A percentile compares a stretch with the other conserved stretches of the same genome.
phyloP scores from a whole-genome alignment of 2,329 filamentous ascomycete species.

The Sporothrix sp. region DNA sequence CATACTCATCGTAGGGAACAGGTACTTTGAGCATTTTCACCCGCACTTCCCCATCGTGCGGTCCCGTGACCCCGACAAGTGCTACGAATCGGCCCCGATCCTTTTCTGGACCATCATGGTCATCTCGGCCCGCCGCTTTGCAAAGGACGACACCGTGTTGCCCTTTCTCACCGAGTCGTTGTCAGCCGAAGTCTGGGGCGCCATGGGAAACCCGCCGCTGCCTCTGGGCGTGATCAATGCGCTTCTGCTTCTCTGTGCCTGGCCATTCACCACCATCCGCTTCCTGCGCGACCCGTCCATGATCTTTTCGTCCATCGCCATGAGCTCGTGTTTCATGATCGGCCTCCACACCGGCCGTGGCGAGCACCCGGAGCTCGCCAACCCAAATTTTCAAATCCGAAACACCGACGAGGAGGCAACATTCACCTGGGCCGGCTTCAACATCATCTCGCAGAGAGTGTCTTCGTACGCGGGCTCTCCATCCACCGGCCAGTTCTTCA shows the following conservation, averaged over 20 bases:
- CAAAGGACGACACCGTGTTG: constrained; percentile 33
- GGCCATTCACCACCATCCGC: constrained; percentile 42
- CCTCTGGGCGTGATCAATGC: constrained; percentile 41
- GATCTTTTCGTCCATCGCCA: constrained; percentile 36
- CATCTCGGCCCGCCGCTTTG: constrained; percentile 40
- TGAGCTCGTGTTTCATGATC: constrained; percentile 38
- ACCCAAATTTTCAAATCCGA: constrained; percentile 32
- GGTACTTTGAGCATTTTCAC: constrained; percentile 44
- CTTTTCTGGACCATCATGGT: constrained; percentile 48
- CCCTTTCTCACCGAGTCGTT: constrained; percentile 38
- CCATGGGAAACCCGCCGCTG: constrained; percentile 34
- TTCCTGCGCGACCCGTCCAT: constrained; percentile 42
- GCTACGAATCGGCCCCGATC: constrained; percentile 37
- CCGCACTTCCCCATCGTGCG: constrained; percentile 43
- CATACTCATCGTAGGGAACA: too few relatives aligned
- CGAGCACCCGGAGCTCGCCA: constrained; percentile 39
- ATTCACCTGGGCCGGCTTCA: constrained; percentile 44
- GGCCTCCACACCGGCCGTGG: constrained; percentile 45
- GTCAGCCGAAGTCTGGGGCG: constrained; percentile 35
- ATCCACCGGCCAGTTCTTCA: constrained; percentile 35
- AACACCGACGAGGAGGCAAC: constrained; percentile 43
- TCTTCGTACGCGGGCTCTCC: constrained; percentile 37
- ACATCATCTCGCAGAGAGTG: constrained; percentile 38
- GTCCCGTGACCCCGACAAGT: constrained; percentile 39
- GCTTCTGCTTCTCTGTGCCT: constrained; percentile 40